Percentiles rank a stretch among this genome's conserved stretches.
These are phyloP conservation scores for Yamadazyma paraphyllophila DNA, from an alignment of 805 yeast genomes.

Conservation along the genomic window DNA sequence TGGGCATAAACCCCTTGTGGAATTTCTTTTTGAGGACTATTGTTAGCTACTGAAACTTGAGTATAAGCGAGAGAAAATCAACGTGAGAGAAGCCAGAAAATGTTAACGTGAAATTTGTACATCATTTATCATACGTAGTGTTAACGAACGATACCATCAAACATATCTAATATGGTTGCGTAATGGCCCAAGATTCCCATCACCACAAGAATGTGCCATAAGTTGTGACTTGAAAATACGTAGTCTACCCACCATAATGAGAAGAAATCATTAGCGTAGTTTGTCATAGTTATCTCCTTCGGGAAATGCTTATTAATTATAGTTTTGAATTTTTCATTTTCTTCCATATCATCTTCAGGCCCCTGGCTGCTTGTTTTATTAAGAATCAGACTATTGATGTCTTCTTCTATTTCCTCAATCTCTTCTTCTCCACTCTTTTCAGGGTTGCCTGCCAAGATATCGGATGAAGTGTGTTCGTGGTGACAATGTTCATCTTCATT, in stretches of 20 bases:
- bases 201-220: conserved; percentile 92
- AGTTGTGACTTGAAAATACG: conserved; percentile 73
- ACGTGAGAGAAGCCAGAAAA: too few species aligned
- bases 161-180: conserved; percentile 71
- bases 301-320: conserved; percentile 40
- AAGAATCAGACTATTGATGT: conserved; percentile 11
- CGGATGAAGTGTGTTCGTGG: conserved; percentile 26
- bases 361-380: conserved; percentile 4
- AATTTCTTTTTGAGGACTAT: too few species aligned
- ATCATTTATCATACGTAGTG: neutral
- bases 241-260: conserved; percentile 87
- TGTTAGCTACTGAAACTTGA: too few species aligned
- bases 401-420: conserved; percentile 25
- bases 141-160: conserved; percentile 32
- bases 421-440: conserved; percentile 42
- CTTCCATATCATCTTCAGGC: conserved; percentile 10
- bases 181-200: conserved; percentile 91
- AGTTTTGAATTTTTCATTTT: conserved; percentile 22
- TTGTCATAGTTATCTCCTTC: conserved; percentile 28
- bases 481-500: conserved; percentile 37
- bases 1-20: too few species aligned
- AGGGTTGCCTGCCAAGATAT: conserved; percentile 31
- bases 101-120: neutral
- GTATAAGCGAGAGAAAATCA: too few species aligned
- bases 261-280: conserved; percentile 37